A percentile compares a stretch with the other conserved stretches of the same genome.
These are phyloP conservation scores for Tagetes patula DNA, from an alignment of 129 eudicot genomes.

Conservation along the genomic window DNA sequence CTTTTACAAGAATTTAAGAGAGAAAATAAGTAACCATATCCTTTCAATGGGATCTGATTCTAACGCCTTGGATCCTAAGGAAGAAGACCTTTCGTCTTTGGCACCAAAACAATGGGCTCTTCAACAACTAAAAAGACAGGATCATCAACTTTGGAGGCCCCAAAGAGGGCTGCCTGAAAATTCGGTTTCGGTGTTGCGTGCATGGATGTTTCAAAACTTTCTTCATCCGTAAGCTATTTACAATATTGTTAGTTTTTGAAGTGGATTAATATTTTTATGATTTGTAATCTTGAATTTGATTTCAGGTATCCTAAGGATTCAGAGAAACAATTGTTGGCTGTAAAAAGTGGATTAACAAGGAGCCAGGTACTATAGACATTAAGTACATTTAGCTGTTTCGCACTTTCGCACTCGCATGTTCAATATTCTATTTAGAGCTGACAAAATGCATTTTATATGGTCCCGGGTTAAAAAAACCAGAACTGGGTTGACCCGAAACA, in stretches of 20 bases:
- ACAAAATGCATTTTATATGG: neutral
- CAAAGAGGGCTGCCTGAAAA: slow-evolving; percentile 97
- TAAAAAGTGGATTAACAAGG: slow-evolving; percentile 88
- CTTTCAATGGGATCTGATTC: slow-evolving; percentile 57
- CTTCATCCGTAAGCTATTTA: slow-evolving; percentile 81
- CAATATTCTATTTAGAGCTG: neutral
- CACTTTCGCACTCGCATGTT: neutral
- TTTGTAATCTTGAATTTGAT: slow-evolving; percentile 8
- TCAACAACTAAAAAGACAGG: slow-evolving; percentile 80
- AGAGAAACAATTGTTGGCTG: slow-evolving; percentile 94
- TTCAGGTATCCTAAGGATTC: slow-evolving; percentile 96
- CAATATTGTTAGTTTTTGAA: neutral
- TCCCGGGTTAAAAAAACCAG: neutral
- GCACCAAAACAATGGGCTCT: slow-evolving; percentile 90
- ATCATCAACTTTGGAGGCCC: slow-evolving; percentile 89
- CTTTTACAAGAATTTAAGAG: slow-evolving; percentile 71
- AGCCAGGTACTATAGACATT: slow-evolving; percentile 61
- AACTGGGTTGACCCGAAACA: neutral
- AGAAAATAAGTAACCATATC: slow-evolving; percentile 73
- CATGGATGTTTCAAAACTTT: slow-evolving; percentile 99
- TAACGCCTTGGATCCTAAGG: slow-evolving; percentile 32
- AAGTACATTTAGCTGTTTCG: neutral
- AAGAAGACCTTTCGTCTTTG: slow-evolving; percentile 52
- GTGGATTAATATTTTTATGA: neutral
- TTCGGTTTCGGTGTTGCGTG: slow-evolving; percentile 85